Conservation (phyloP, 805 yeast species). For the Metschnikowia arizonensis region DNA sequence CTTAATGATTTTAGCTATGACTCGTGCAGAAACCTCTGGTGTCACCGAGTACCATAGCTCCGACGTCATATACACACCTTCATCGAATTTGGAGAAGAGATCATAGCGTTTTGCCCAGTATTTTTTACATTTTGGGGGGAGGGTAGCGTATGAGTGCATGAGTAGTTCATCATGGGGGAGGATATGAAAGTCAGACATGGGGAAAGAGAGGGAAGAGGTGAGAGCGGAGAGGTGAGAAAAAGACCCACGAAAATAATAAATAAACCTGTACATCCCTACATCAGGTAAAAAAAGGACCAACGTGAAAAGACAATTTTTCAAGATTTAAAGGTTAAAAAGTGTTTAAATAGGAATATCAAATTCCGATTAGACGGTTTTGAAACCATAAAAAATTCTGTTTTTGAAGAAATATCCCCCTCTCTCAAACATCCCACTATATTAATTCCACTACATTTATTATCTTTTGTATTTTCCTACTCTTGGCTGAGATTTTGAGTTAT, state of each 20-base stretch:
- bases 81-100: conserved; percentile 60
- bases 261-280: not conserved
- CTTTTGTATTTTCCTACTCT: too few species aligned
- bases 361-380: too few species aligned
- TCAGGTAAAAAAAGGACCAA: not conserved
- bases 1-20: conserved; percentile 50
- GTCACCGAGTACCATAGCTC: conserved; percentile 89
- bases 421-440: too few species aligned
- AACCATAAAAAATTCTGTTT: too few species aligned
- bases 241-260: not conserved
- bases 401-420: too few species aligned
- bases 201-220: not conserved
- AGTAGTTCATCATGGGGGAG: conserved; percentile 26
- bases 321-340: not conserved
- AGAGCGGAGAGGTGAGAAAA: not conserved
- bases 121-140: conserved; percentile 42
- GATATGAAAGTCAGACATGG: conserved; percentile 12
- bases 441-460: too few species aligned
- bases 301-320: not conserved
- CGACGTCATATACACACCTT: conserved; percentile 62
- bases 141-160: conserved; percentile 36
- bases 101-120: conserved; percentile 61
- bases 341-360: too few species aligned
- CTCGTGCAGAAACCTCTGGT: conserved; percentile 68
- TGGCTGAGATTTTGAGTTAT: too few species aligned